Evolutionary conservation across 2,329 filamentous ascomycete species (phyloP).

Genomic region (Sporothrix luriei): DNA sequence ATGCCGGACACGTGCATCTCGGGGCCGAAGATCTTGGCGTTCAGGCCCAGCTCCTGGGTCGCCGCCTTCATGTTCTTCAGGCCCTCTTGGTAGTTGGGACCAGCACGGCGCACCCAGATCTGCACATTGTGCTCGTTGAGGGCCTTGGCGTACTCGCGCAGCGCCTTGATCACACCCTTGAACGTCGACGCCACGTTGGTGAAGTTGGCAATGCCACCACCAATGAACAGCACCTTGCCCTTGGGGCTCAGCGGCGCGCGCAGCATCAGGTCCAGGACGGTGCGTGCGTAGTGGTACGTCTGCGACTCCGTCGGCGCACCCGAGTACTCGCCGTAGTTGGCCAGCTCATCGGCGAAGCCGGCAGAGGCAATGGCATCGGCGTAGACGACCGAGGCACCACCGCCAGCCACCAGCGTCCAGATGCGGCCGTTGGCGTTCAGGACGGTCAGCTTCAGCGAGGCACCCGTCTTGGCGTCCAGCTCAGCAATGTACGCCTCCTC

Average conservation of each 20-base stretch:
- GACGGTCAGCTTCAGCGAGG: constrained; percentile 96
- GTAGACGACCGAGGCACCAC: constrained; percentile 98
- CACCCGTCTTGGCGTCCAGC: constrained; percentile 98
- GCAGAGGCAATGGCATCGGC: constrained; percentile 96
- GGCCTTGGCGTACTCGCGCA: constrained; percentile 82
- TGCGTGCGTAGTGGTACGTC: constrained; percentile 98
- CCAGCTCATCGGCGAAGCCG: constrained; percentile 92
- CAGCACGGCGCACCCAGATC: constrained; percentile 90
- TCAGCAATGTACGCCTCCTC: constrained; percentile 99
- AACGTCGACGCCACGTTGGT: constrained; percentile 99
- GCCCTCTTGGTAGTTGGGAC: constrained; percentile 99
- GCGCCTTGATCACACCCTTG: constrained; percentile 98
- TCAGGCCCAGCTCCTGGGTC: constrained; percentile 85
- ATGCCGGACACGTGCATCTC: constrained; percentile 98
- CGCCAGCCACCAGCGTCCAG: constrained; percentile 98
- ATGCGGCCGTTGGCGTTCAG: constrained; percentile 89
- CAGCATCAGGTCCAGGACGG: constrained; percentile 95
- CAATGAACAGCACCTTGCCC: constrained; percentile 99
- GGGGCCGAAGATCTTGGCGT: constrained; percentile 65
- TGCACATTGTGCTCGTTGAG: constrained; percentile 96
- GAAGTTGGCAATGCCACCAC: constrained; percentile 99
- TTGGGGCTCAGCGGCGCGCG: constrained; percentile 80
- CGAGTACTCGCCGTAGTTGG: constrained; percentile 99
- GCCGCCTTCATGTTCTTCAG: constrained; percentile 99
- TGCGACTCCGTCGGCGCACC: constrained; percentile 98